These are phyloP conservation scores for Colletotrichum orchidophilum DNA, from an alignment of 2,329 filamentous ascomycete genomes.

Conservation along the genomic window DNA sequence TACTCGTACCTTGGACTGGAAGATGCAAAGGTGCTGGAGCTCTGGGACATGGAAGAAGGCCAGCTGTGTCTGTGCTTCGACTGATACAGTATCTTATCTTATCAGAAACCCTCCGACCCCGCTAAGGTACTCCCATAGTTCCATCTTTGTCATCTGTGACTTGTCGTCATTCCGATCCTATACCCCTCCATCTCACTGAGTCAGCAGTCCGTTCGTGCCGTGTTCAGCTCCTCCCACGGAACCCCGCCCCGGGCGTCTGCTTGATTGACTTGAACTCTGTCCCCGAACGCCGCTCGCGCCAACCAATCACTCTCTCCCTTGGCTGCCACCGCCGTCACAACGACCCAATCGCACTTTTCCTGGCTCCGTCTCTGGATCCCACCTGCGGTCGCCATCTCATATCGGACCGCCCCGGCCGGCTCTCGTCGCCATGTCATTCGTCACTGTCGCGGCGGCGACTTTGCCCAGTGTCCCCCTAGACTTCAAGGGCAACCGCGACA, in stretches of 20 bases:
- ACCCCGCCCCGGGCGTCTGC: neutral
- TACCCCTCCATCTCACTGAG: neutral
- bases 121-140: neutral
- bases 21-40: neutral
- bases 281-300: neutral
- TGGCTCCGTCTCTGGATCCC: neutral
- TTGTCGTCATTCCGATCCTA: neutral
- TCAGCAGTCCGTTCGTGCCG: too few species aligned
- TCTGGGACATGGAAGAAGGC: neutral
- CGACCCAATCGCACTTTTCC: neutral
- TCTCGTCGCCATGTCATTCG: slow-evolving; percentile 38
- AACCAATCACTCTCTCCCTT: neutral
- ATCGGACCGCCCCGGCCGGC: neutral
- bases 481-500: slow-evolving; percentile 66
- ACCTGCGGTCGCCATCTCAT: neutral
- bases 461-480: slow-evolving; percentile 59
- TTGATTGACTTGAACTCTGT: neutral
- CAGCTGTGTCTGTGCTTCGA: neutral
- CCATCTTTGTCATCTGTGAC: neutral
- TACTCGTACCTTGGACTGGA: neutral
- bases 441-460: slow-evolving; percentile 48
- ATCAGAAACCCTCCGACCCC: neutral
- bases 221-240: neutral
- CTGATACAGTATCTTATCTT: neutral
- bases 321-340: neutral